These are phyloP conservation scores for Aspergillaceae sp. DNA, from an alignment of 2,329 filamentous ascomycete species.

Conservation along the genomic window DNA sequence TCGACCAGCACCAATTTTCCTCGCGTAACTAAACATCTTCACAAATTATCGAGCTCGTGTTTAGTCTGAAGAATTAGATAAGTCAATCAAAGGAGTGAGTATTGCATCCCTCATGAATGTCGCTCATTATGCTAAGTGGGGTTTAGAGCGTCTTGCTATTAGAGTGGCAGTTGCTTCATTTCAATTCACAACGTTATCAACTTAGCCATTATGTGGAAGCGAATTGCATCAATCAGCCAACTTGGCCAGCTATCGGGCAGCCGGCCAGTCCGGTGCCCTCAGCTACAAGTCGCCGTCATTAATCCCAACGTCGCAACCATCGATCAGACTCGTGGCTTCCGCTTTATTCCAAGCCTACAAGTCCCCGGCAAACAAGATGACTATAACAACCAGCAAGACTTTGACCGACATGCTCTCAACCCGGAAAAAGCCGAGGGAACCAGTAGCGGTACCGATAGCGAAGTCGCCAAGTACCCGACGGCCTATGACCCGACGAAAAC, in stretches of 20 bases:
- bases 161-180: no score
- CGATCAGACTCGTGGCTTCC: neutral
- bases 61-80: no score
- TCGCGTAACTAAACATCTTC: no score
- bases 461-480: constrained; percentile 49
- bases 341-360: neutral
- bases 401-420: constrained; percentile 54
- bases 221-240: constrained; percentile 4
- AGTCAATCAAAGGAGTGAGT: no score
- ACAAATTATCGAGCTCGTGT: no score
- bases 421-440: constrained; percentile 59
- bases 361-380: constrained; percentile 1
- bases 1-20: neutral
- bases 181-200: neutral
- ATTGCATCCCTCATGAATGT: no score
- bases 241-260: constrained; percentile 1
- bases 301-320: neutral
- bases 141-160: no score
- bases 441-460: constrained; percentile 57
- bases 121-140: no score
- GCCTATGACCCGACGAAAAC: constrained; percentile 65
- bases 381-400: constrained; percentile 1
- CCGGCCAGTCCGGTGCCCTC: constrained; percentile 1
- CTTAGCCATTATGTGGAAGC: constrained; percentile 1
- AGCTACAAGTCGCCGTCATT: constrained; percentile 1